These are phyloP conservation scores for Leccinum boreale DNA, from an alignment of 768 basidiomycete genomes.

Conservation along the genomic window DNA sequence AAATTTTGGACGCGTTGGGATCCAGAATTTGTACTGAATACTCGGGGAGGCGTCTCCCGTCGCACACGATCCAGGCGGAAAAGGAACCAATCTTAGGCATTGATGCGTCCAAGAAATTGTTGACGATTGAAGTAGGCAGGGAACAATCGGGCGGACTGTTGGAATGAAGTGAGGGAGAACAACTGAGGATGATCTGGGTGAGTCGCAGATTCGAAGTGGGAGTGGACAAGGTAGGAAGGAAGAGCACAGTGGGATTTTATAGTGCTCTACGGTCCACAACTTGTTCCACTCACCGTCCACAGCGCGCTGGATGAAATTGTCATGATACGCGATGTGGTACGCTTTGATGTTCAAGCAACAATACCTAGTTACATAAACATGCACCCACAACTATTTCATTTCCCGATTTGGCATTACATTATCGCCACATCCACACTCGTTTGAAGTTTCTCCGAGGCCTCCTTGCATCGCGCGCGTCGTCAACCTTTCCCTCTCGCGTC, in stretches of 20 bases:
- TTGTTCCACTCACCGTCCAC: too few species aligned
- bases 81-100: conserved; percentile 55
- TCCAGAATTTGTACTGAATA: conserved; percentile 51
- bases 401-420: background rate
- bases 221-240: too few species aligned
- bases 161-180: background rate
- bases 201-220: background rate
- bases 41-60: conserved; percentile 48
- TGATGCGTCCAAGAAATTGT: background rate
- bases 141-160: background rate
- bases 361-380: background rate
- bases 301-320: background rate
- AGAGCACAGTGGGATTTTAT: too few species aligned
- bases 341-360: conserved; percentile 4
- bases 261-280: background rate
- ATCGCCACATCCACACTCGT: background rate
- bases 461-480: background rate
- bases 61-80: conserved; percentile 65
- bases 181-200: background rate
- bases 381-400: background rate
- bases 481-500: background rate
- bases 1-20: conserved; percentile 40
- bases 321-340: background rate
- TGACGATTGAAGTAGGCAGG: background rate
- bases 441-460: background rate